Percentiles rank a stretch among this genome's conserved stretches.
Evolutionary conservation across 495 filamentous ascomycete genomes (phyloP).

Genomic region (Aspergillus sclerotiicarbonarius): DNA sequence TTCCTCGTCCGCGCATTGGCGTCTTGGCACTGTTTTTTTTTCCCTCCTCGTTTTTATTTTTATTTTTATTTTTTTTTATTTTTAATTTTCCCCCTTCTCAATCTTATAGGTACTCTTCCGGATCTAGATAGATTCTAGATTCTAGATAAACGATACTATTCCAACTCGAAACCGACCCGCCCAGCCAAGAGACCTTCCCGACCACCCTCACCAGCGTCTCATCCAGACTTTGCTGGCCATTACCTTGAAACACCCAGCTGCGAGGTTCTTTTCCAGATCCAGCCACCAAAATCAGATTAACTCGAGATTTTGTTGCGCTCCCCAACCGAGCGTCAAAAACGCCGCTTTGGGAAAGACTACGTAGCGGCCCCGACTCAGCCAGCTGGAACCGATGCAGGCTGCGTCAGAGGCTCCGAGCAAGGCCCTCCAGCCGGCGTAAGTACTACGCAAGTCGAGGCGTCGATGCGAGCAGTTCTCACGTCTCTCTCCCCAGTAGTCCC

Average conservation of each 20-base stretch:
- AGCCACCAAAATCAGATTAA: too few relatives aligned
- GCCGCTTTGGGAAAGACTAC: background rate
- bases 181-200: too few relatives aligned
- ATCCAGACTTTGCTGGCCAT: background rate
- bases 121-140: too few relatives aligned
- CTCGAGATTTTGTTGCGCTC: background rate
- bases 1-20: background rate
- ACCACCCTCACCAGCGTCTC: background rate
- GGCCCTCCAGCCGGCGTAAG: background rate
- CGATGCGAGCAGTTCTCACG: background rate
- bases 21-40: slow-evolving; percentile 4
- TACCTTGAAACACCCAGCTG: background rate
- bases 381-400: background rate
- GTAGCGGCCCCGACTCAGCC: background rate
- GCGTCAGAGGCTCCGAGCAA: background rate
- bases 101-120: too few relatives aligned
- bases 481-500: too few relatives aligned
- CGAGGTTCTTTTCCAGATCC: too few relatives aligned
- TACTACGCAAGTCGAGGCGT: background rate
- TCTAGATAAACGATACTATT: too few relatives aligned
- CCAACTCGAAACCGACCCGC: background rate
- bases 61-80: slow-evolving; percentile 8
- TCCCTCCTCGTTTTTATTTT: too few relatives aligned
- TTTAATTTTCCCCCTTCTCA: slow-evolving; percentile 16
- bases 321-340: background rate